Evolutionary conservation across 805 yeast genomes (phyloP).

Genomic region (Yarrowia yakushimensis): DNA sequence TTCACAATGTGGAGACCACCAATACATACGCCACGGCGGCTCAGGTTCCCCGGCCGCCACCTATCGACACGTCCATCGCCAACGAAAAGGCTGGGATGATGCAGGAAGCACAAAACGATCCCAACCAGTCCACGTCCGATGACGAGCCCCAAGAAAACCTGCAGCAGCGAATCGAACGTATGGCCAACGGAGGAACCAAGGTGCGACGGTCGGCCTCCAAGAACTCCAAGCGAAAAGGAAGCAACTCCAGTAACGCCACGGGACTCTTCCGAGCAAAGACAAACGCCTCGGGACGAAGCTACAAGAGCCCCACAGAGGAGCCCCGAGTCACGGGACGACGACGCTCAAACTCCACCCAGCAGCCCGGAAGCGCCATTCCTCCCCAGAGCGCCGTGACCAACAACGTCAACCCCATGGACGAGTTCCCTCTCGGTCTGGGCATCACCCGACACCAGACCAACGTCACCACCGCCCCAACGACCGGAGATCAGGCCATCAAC

Average conservation of each 20-base stretch:
- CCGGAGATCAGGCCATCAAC: not conserved
- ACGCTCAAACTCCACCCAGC: constrained; percentile 10
- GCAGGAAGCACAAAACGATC: not conserved
- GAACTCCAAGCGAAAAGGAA: constrained; percentile 1
- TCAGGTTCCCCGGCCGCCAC: not conserved
- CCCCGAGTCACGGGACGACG: not conserved
- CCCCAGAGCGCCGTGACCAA: not conserved
- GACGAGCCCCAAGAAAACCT: not conserved
- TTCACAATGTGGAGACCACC: not conserved
- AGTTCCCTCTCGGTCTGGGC: constrained; percentile 10
- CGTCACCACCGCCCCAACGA: not conserved
- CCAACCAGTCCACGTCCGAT: not conserved
- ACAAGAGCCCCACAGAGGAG: not conserved
- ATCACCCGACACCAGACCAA: constrained; percentile 5
- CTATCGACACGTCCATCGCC: not conserved
- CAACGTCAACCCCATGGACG: not conserved
- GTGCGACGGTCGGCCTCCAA: constrained; percentile 3
- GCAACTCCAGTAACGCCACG: constrained; percentile 13
- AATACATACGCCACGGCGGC: constrained; percentile 5
- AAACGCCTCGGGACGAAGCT: not conserved
- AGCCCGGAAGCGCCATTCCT: not conserved
- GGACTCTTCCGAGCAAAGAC: constrained; percentile 5
- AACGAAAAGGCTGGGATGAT: constrained; percentile 1
- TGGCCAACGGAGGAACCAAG: constrained; percentile 1
- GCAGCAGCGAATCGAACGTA: constrained; percentile 20